Conservation (phyloP, 2,329 filamentous ascomycete species). For the Aspergillus sojae region DNA sequence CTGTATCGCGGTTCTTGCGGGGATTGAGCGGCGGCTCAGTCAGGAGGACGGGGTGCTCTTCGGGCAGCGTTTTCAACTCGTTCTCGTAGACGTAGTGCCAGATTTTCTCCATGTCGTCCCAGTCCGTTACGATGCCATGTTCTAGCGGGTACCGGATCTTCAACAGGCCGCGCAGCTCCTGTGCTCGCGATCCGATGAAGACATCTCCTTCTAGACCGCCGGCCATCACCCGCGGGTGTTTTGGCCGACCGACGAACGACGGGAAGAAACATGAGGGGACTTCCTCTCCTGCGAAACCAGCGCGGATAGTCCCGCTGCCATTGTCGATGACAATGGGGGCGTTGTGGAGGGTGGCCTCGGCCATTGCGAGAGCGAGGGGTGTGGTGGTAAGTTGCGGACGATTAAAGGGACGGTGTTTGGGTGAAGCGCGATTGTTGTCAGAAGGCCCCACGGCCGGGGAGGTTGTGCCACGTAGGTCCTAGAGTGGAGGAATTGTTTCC, state of each 20-base stretch:
- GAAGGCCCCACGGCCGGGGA: slow-evolving; percentile 33
- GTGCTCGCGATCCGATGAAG: slow-evolving; percentile 91
- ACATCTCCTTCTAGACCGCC: slow-evolving; percentile 94
- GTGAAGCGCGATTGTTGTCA: slow-evolving; percentile 26
- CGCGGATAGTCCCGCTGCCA: slow-evolving; percentile 94
- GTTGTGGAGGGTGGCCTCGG: slow-evolving; percentile 79
- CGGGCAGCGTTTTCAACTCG: slow-evolving; percentile 92
- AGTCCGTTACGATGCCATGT: slow-evolving; percentile 97
- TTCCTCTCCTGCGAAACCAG: slow-evolving; percentile 95
- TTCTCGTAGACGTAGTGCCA: slow-evolving; percentile 98
- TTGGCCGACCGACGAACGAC: slow-evolving; percentile 93
- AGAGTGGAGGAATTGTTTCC: slow-evolving; percentile 10
- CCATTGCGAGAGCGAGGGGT: slow-evolving; percentile 50
- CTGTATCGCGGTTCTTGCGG: slow-evolving; percentile 90
- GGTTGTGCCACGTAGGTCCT: slow-evolving; percentile 8
- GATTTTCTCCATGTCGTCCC: slow-evolving; percentile 99
- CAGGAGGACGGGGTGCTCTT: slow-evolving; percentile 96
- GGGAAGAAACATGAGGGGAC: slow-evolving; percentile 96
- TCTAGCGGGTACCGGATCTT: slow-evolving; percentile 96
- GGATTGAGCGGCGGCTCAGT: slow-evolving; percentile 97
- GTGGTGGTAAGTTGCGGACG: slow-evolving; percentile 13
- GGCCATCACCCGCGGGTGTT: slow-evolving; percentile 92
- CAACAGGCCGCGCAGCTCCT: slow-evolving; percentile 85
- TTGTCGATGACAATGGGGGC: slow-evolving; percentile 99
- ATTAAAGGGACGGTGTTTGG: slow-evolving; percentile 22